These are phyloP conservation scores for Fagopyrum tataricum DNA, from an alignment of 148 eudicot species.

Conservation along the genomic window DNA sequence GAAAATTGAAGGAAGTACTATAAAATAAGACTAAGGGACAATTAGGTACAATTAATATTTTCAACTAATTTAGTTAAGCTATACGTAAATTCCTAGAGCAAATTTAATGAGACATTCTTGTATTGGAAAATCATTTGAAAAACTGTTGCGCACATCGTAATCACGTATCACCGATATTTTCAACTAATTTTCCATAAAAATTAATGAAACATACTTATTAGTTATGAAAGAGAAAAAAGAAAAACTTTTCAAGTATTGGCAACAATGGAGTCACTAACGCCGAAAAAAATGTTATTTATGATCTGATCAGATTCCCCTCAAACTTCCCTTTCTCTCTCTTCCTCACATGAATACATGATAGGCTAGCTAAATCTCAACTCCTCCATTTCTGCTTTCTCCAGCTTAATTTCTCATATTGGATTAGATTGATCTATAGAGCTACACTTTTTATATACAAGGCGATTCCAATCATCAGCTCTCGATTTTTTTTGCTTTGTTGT, in stretches of 20 bases:
- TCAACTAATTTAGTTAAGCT: too few species aligned
- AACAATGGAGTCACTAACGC: not conserved
- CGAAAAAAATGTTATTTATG: not conserved
- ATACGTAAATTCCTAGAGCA: too few species aligned
- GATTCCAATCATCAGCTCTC: not conserved
- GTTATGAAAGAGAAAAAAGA: not conserved
- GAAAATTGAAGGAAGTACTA: too few species aligned
- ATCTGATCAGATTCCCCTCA: not conserved
- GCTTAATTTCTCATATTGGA: conserved; percentile 2
- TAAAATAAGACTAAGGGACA: too few species aligned
- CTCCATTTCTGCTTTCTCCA: not conserved
- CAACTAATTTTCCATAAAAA: not conserved
- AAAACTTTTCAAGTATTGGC: not conserved
- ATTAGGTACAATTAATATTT: too few species aligned
- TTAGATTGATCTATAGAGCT: conserved; percentile 2
- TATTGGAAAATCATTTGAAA: not conserved
- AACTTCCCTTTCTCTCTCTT: not conserved
- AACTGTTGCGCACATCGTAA: not conserved
- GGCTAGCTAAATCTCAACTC: not conserved
- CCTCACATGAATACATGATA: not conserved
- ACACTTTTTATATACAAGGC: not conserved
- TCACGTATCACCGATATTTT: not conserved
- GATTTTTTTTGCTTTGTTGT: not conserved
- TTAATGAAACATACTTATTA: not conserved
- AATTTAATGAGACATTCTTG: too few species aligned